Evolutionary conservation across 2,329 filamentous ascomycete genomes (phyloP).

Genomic region (Chaetomium sp.): DNA sequence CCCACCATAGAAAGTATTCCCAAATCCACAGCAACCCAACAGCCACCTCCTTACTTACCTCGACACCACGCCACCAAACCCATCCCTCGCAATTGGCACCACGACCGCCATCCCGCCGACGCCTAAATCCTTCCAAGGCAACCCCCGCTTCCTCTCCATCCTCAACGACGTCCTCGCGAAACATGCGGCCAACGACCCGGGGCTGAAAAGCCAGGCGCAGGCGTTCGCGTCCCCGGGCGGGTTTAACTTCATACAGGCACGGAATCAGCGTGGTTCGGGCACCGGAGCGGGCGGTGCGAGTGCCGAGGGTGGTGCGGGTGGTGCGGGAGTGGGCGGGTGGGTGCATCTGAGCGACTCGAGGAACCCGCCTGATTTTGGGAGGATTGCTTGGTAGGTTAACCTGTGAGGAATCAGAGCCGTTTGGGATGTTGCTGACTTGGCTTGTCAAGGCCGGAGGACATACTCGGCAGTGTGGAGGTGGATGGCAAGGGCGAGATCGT

Average conservation of each 20-base stretch:
- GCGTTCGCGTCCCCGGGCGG: constrained; percentile 63
- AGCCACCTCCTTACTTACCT: constrained; percentile 62
- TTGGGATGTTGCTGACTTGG: not conserved
- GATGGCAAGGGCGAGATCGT: constrained; percentile 59
- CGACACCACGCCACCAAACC: constrained; percentile 57
- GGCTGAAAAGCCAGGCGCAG: constrained; percentile 57
- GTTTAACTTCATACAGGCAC: constrained; percentile 51
- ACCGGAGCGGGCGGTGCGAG: constrained; percentile 59
- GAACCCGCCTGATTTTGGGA: constrained; percentile 66
- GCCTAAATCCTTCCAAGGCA: constrained; percentile 61
- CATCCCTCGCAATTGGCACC: constrained; percentile 59
- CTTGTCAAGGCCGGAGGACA: constrained; percentile 60
- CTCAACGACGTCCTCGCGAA: constrained; percentile 59
- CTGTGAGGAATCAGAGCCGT: rapidly evolving
- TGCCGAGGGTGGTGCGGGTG: constrained; percentile 62
- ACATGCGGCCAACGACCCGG: constrained; percentile 59
- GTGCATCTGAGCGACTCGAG: constrained; percentile 66
- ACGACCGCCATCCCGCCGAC: constrained; percentile 62
- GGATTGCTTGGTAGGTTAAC: constrained; percentile 59
- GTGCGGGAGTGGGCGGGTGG: constrained; percentile 62
- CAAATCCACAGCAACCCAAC: constrained; percentile 48
- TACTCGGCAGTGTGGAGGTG: constrained; percentile 68
- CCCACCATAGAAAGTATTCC: constrained; percentile 58
- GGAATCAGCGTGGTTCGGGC: constrained; percentile 39
- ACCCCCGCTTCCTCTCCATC: constrained; percentile 60